phyloP scores from a whole-genome alignment of 2,329 filamentous ascomycete genomes.

The Ascochyta rabiei region DNA sequence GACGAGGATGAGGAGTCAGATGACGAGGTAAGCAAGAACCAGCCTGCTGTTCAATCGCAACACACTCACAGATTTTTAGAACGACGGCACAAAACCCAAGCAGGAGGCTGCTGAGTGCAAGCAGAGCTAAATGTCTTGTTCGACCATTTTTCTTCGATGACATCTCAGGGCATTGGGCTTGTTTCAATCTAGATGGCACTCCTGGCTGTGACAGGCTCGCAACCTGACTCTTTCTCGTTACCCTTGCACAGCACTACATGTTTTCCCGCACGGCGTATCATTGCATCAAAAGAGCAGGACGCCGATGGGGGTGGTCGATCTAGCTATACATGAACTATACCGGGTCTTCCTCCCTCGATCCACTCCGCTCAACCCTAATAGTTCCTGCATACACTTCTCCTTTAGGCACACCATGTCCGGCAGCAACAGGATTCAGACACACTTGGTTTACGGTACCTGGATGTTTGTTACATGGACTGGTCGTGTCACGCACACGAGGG shows the following conservation, averaged over 20 bases:
- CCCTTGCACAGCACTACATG: slow-evolving; percentile 24
- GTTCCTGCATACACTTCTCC: slow-evolving; percentile 7
- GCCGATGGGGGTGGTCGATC: slow-evolving; percentile 26
- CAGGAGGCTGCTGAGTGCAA: slow-evolving; percentile 54
- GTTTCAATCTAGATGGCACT: slow-evolving; percentile 39
- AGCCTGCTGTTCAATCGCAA: neutral
- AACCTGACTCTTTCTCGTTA: slow-evolving; percentile 21
- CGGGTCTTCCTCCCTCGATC: slow-evolving; percentile 24
- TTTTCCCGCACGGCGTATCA: slow-evolving; percentile 37
- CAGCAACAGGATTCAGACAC: neutral
- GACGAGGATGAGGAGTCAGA: slow-evolving; percentile 70
- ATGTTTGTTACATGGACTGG: neutral
- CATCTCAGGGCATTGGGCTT: slow-evolving; percentile 27
- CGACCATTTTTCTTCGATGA: slow-evolving; percentile 29
- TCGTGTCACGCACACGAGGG: neutral
- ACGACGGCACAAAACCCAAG: slow-evolving; percentile 52
- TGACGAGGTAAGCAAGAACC: slow-evolving; percentile 43
- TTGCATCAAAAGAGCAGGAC: slow-evolving; percentile 34
- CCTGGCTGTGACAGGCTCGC: slow-evolving; percentile 19
- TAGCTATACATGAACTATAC: slow-evolving; percentile 36
- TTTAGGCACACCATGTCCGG: neutral
- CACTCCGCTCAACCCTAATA: slow-evolving; percentile 18
- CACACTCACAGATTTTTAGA: slow-evolving; percentile 34
- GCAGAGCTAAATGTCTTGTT: slow-evolving; percentile 46
- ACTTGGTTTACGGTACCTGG: neutral